Conservation (phyloP, 352 stramenopile genomes). For the Phytophthora tentaculata region DNA sequence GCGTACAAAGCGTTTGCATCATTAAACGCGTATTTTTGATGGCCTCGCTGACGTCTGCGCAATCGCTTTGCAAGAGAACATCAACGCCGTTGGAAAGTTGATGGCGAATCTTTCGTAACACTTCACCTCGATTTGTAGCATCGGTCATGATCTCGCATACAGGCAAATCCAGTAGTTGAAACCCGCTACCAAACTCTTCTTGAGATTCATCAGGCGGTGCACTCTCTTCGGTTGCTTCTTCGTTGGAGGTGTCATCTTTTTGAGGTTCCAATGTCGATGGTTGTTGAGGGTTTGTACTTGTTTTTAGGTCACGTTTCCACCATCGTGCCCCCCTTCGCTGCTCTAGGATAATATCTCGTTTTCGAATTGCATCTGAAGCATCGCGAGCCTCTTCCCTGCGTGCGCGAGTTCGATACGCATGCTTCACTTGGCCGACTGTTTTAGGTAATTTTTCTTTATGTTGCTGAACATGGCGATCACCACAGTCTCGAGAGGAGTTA, state of each 20-base stretch:
- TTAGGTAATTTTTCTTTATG: slow-evolving; percentile 24
- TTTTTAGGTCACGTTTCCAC: not conserved
- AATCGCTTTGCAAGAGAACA: slow-evolving; percentile 38
- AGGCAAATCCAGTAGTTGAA: slow-evolving; percentile 21
- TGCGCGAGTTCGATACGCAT: slow-evolving; percentile 47
- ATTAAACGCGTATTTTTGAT: slow-evolving; percentile 37
- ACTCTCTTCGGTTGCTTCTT: not conserved
- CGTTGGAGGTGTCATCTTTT: slow-evolving; percentile 1
- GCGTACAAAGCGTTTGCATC: slow-evolving; percentile 60
- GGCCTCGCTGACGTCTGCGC: not conserved
- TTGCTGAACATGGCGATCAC: not conserved
- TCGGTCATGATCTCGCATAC: slow-evolving; percentile 21
- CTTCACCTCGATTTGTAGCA: slow-evolving; percentile 27
- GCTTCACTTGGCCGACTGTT: slow-evolving; percentile 54
- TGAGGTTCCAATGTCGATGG: not conserved
- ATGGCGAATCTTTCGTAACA: slow-evolving; percentile 45
- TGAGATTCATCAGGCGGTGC: not conserved
- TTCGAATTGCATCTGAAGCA: slow-evolving; percentile 21
- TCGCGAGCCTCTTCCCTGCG: slow-evolving; percentile 38
- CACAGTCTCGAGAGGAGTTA: not conserved
- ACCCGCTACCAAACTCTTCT: not conserved
- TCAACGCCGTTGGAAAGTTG: slow-evolving; percentile 38
- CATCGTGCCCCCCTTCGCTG: slow-evolving; percentile 11
- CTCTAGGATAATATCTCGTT: slow-evolving; percentile 17
- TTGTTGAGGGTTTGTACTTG: not conserved